Base-by-base conservation (phyloP, 306 rosid genomes). In the Castanopsis chinensis region DNA sequence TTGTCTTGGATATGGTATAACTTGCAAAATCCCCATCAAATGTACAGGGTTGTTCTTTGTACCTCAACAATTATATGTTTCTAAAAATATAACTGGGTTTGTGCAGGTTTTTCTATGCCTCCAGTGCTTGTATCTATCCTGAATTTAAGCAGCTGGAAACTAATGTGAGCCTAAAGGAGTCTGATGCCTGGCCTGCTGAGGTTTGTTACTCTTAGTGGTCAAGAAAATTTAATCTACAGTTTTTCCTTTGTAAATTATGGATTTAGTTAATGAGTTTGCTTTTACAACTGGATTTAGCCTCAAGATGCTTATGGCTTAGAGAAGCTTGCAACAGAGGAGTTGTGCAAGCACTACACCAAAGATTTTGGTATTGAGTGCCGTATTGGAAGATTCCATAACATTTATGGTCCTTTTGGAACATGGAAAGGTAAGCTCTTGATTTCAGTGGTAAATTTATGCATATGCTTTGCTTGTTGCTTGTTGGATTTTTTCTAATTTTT, bases 161-260 rank as follows among this genome's bases (percentile, higher is more conserved):
- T 10, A 90, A 90, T 83, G 99, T 93, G 83, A 95, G 98, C 90
- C 89, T 95, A 94, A 95, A 93, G 87, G 99, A 95, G 88, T 74
- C 99, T 72, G 98, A 95, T 88, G 99, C 98, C 70, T 95, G 99
- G 99, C 99, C 99, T 70, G 99, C 99, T 71, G 99, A 95, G 99
- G 99, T 95, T 41, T 74, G 87, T 86, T 78, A 60, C 53, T 63
- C 70, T 28, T 83, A 11, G 27, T 23, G 27, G 19, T 81, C 69
- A 82, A 28, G n/a, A 55, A 20, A 69, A 20, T 37, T 78, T 5
- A 70, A 58, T 75, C 70, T 81, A 49, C 12, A 61, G 54, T 33
- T 20, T 52, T 69, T 72, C 30, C 21, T 28, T 80, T 71, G 55
- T 68, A 5, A n/a, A 21, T 80, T 65, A 9, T 74, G 17, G n/a